phyloP scores from a whole-genome alignment of 2,329 filamentous ascomycete species.

The Aspergillus thermomutatus region DNA sequence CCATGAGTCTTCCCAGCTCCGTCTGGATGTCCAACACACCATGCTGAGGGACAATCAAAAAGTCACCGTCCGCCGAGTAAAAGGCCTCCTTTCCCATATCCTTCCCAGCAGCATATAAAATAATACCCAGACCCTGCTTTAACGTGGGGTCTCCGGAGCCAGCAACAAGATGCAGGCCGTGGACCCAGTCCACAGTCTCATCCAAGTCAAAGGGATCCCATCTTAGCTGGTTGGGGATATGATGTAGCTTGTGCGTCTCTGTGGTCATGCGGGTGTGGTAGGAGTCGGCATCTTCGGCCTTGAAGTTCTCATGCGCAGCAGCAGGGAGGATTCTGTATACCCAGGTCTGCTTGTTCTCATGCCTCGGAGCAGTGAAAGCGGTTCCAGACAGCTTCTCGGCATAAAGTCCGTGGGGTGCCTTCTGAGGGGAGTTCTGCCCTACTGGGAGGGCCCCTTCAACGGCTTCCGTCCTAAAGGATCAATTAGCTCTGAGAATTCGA shows the following conservation, averaged over 20 bases:
- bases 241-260: conserved; percentile 56
- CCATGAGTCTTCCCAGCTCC: conserved; percentile 69
- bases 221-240: conserved; percentile 76
- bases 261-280: conserved; percentile 45
- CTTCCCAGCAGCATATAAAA: conserved; percentile 74
- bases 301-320: conserved; percentile 55
- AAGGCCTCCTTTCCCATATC: conserved; percentile 78
- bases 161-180: conserved; percentile 68
- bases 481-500: conserved; percentile 11
- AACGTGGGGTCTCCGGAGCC: conserved; percentile 75
- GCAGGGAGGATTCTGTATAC: conserved; percentile 68
- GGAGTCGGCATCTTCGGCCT: conserved; percentile 42
- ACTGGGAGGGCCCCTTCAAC: conserved; percentile 70
- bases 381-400: conserved; percentile 75
- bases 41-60: conserved; percentile 72
- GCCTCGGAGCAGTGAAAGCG: conserved; percentile 66
- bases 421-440: conserved; percentile 78
- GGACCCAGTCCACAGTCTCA: conserved; percentile 65
- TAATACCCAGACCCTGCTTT: conserved; percentile 76
- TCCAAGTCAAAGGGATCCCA: conserved; percentile 78
- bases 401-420: conserved; percentile 73
- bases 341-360: conserved; percentile 69
- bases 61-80: conserved; percentile 79
- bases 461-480: conserved; percentile 64
- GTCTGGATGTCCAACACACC: conserved; percentile 73